These are phyloP conservation scores for Hypomyces perniciosus DNA, from an alignment of 2,329 filamentous ascomycete genomes.

Conservation along the genomic window DNA sequence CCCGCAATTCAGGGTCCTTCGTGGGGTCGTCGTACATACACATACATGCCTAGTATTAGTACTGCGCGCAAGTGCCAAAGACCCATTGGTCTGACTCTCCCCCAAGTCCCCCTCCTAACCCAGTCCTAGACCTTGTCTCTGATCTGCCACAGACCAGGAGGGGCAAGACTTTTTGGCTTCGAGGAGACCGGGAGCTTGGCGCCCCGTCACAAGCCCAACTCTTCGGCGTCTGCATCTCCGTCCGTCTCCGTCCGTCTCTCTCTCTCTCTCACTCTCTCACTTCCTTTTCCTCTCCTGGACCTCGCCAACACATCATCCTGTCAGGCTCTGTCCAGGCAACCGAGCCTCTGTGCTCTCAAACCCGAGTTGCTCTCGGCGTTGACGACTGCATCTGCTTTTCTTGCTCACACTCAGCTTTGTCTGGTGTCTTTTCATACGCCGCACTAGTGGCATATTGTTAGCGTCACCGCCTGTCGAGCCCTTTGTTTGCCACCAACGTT, in stretches of 20 bases:
- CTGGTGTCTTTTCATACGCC: neutral
- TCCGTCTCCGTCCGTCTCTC: neutral
- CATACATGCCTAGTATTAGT: no score
- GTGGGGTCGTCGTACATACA: neutral
- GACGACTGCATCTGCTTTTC: neutral
- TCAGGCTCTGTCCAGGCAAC: constrained; percentile 2
- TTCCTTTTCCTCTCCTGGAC: neutral
- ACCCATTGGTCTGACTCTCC: neutral
- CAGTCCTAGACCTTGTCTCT: constrained; percentile 1
- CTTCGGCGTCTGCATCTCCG: neutral
- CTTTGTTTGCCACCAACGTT: neutral
- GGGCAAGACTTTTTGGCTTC: neutral
- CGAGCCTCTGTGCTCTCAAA: neutral
- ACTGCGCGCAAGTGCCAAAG: neutral
- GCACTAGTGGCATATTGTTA: constrained; percentile 1
- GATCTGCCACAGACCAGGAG: neutral
- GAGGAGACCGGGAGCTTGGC: neutral
- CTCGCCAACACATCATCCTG: neutral
- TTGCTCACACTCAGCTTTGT: neutral
- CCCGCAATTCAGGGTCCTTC: neutral
- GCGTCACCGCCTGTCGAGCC: neutral
- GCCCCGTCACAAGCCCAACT: neutral
- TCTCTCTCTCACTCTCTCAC: neutral
- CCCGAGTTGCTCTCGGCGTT: neutral
- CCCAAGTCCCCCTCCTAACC: neutral